These are phyloP conservation scores for Lentinula detonsa DNA, from an alignment of 768 basidiomycete species.

Conservation along the genomic window DNA sequence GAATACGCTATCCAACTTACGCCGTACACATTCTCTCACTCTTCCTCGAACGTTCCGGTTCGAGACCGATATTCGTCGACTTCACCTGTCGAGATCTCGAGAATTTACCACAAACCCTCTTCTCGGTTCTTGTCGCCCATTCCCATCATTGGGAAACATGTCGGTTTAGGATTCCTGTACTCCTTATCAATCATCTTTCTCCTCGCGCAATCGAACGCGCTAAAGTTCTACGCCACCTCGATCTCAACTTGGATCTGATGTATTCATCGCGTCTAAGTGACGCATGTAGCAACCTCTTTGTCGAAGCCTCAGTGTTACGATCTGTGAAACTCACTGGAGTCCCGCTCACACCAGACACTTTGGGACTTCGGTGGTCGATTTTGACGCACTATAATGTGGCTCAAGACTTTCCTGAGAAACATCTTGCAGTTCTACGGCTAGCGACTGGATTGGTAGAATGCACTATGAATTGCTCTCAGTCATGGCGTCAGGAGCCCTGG, in stretches of 20 bases:
- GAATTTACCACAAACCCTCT: background rate
- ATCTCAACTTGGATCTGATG: background rate
- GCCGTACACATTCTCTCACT: background rate
- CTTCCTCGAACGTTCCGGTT: background rate
- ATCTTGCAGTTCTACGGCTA: background rate
- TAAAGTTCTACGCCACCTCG: background rate
- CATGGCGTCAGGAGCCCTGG: background rate
- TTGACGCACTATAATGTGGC: background rate
- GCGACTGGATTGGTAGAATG: background rate
- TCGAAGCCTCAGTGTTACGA: background rate
- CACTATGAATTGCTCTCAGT: background rate
- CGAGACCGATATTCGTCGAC: background rate
- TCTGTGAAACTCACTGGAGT: background rate
- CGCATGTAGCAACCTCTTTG: background rate
- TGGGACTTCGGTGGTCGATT: background rate
- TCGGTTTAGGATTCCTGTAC: background rate
- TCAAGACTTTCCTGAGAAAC: background rate
- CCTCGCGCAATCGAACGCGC: background rate
- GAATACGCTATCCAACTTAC: background rate
- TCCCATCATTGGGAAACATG: background rate
- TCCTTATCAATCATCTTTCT: background rate
- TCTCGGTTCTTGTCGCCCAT: background rate
- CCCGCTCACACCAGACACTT: background rate
- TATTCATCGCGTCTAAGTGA: background rate
- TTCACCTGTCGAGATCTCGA: background rate